Percentiles rank a stretch among this genome's conserved stretches.
phyloP scores from a whole-genome alignment of 75 land plant species.

The Cunninghamia lanceolata region DNA sequence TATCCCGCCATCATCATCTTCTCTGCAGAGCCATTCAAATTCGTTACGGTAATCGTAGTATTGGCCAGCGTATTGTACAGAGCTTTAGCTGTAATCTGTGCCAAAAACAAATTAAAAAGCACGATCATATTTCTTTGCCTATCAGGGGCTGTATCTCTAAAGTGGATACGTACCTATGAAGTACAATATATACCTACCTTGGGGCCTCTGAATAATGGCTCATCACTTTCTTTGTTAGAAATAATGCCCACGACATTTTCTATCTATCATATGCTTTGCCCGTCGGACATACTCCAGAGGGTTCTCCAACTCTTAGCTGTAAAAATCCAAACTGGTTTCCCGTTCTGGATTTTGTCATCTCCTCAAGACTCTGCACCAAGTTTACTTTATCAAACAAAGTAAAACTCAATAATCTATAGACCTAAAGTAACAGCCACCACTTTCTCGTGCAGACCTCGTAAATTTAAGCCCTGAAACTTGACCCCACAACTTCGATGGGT shows the following conservation, averaged over 20 bases:
- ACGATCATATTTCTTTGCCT: too few relatives aligned
- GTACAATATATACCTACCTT: too few relatives aligned
- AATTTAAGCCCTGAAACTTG: too few relatives aligned
- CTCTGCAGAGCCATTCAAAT: constrained; percentile 64
- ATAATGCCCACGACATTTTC: constrained; percentile 51
- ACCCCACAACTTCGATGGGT: too few relatives aligned
- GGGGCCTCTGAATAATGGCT: constrained; percentile 31
- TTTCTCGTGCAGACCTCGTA: too few relatives aligned
- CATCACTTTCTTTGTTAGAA: constrained; percentile 28
- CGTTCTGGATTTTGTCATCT: constrained; percentile 45
- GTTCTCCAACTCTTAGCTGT: constrained; percentile 24
- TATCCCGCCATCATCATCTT: constrained; percentile 45
- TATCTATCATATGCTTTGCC: constrained; percentile 38
- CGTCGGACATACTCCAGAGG: too few relatives aligned
- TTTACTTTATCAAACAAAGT: too few relatives aligned
- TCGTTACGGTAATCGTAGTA: constrained; percentile 64
- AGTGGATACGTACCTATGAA: too few relatives aligned
- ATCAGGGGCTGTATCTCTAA: too few relatives aligned
- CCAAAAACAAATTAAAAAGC: not conserved
- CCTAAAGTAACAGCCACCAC: too few relatives aligned
- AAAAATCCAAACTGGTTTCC: constrained; percentile 58
- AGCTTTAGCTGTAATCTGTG: constrained; percentile 43
- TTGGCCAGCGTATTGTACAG: constrained; percentile 34
- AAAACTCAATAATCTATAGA: too few relatives aligned
- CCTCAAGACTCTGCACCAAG: constrained; percentile 37